phyloP scores from a whole-genome alignment of 169 alveolate species.

The Perkinsus marinus region DNA sequence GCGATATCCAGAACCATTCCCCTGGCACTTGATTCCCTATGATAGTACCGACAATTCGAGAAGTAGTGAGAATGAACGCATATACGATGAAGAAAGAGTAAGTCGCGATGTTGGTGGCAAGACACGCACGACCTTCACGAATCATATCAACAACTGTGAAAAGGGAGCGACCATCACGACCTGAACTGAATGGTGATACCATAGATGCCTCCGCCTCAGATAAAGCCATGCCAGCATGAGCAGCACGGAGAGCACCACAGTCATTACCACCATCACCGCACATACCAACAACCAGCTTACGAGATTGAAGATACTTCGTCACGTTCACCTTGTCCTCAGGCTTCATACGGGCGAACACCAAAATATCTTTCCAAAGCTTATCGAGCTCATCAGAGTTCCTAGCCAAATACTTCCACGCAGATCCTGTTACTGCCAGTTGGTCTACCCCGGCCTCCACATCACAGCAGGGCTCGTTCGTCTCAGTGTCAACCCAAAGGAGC shows the following conservation, averaged over 20 bases:
- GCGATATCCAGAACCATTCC: conserved; percentile 57
- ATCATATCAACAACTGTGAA: conserved; percentile 9
- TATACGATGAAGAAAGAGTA: conserved; percentile 70
- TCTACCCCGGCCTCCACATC: not conserved
- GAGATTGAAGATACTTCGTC: too few relatives aligned
- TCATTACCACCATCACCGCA: conserved; percentile 37
- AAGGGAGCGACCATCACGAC: not conserved
- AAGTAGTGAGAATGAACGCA: conserved; percentile 57
- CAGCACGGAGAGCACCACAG: conserved; percentile 28
- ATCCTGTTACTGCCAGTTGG: too few relatives aligned
- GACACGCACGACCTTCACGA: conserved; percentile 70
- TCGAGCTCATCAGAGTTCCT: too few relatives aligned
- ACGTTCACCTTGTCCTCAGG: too few relatives aligned
- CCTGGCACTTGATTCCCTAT: conserved; percentile 56
- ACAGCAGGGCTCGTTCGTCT: not conserved
- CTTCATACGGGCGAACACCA: too few relatives aligned
- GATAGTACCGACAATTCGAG: conserved; percentile 53
- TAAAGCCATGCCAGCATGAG: conserved; percentile 28
- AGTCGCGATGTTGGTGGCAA: conserved; percentile 71
- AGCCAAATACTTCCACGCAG: too few relatives aligned
- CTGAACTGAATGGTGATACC: conserved; percentile 10
- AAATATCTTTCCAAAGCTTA: too few relatives aligned
- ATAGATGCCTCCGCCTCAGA: conserved; percentile 12
- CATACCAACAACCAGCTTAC: conserved; percentile 35
- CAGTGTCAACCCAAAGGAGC: not conserved